Base-by-base conservation (phyloP, 2,329 filamentous ascomycete genomes). In the Epichloe typhina region DNA sequence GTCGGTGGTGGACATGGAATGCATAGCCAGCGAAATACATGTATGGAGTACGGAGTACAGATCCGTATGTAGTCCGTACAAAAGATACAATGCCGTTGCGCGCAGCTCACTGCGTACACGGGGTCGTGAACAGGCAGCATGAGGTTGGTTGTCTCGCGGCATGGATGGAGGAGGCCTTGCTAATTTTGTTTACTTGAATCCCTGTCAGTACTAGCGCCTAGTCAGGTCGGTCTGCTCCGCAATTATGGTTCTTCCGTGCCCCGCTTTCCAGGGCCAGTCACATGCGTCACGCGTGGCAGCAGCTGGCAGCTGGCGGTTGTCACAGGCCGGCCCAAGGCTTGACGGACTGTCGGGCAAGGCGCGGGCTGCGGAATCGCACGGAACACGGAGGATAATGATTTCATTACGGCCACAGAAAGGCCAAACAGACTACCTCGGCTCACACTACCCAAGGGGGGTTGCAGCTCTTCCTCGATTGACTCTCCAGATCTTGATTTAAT, bases 141-240 rank as follows among this genome's bases (percentile, higher is more conserved):
- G 47, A n/a, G 41, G 23, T 21, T 19, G 31, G 31, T 31, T 31
- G 38, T 40, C 45, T 47, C 47, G 51, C 51, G 35, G 35, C 45
- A 40, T 47, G 44, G 33, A 47, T 13, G 38, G 37, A 12, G 33
- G 37, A 12, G 44, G 21, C 36, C 46, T 15, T 44, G 41, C 33
- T 38, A 23, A 49, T 43, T 54, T 58, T 64, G 62, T 64, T 64
- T 64, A 64, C 60, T 63, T 63, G 50, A 50, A 6, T 23, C 59
- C 54, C 39, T 4, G 55, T 54, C 40, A 15, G 54, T 61, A 46
- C 52, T 63, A 63, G 61, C 54, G 49, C 26, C 15, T 13, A n/a
- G 23, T 38, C 37, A 33, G 47, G 17, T 21, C 21, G 47, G 17
- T 21, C 21, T 13, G 19, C 35, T 17, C 19, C 51, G 53, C 49